Conservation (phyloP, 148 eudicot genomes). For the Cornus florida region DNA sequence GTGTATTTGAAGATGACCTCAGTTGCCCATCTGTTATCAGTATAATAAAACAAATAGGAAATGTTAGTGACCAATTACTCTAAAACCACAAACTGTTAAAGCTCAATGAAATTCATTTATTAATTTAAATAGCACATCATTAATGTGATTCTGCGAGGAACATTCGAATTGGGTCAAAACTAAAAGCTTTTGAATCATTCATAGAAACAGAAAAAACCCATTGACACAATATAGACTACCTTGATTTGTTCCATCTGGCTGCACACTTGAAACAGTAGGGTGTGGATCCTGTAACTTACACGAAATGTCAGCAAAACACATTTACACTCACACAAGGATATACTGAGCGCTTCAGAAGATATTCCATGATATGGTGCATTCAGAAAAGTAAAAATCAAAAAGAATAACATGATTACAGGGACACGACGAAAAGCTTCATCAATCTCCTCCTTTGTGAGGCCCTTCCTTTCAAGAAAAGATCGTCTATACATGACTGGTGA, state of each 20-base stretch:
- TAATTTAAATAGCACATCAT: background rate
- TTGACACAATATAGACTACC: constrained; percentile 38
- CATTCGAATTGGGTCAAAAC: background rate
- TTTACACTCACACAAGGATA: background rate
- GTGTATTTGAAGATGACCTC: constrained; percentile 47
- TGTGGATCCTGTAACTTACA: constrained; percentile 59
- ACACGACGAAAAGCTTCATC: constrained; percentile 99
- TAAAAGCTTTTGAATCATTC: background rate
- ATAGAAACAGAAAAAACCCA: background rate
- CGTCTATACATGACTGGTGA: constrained; percentile 88
- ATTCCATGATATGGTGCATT: background rate
- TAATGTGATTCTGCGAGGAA: background rate
- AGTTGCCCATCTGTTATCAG: constrained; percentile 49
- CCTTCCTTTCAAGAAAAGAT: constrained; percentile 95
- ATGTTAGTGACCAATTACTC: background rate
- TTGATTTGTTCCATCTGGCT: constrained; percentile 48
- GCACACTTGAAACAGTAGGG: constrained; percentile 53
- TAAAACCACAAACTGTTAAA: background rate
- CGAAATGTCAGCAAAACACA: constrained; percentile 2
- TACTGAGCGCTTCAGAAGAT: background rate
- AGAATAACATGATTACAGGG: constrained; percentile 60
- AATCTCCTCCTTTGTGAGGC: constrained; percentile 97
- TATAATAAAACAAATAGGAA: constrained; percentile 12
- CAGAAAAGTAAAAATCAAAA: constrained; percentile 4
- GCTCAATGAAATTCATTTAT: background rate